phyloP scores from a whole-genome alignment of 768 basidiomycete species.

The Mrakia gelida region DNA sequence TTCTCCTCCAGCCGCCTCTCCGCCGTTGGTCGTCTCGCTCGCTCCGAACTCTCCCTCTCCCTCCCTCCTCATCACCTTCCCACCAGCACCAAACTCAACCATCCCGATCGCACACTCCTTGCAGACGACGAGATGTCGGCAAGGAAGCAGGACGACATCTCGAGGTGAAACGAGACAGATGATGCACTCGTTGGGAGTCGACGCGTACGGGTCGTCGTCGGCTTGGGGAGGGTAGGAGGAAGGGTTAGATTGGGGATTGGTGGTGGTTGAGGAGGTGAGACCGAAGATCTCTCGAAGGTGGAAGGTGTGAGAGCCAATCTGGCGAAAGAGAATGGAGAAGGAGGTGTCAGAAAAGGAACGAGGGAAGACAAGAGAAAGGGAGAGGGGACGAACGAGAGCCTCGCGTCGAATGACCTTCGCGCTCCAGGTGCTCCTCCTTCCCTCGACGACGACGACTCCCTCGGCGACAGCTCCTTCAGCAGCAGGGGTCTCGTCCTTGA shows the following conservation, averaged over 20 bases:
- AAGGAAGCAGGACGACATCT: slow-evolving; percentile 88
- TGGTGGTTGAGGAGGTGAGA: slow-evolving; percentile 54
- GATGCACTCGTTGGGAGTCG: slow-evolving; percentile 65
- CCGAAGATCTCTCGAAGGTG: slow-evolving; percentile 94
- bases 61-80: slow-evolving; percentile 55
- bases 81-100: slow-evolving; percentile 95
- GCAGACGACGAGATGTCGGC: slow-evolving; percentile 90
- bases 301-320: slow-evolving; percentile 89
- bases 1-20: slow-evolving; percentile 36
- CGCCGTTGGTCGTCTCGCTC: slow-evolving; percentile 10
- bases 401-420: slow-evolving; percentile 90
- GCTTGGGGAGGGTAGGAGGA: slow-evolving; percentile 41
- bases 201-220: slow-evolving; percentile 59
- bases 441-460: slow-evolving; percentile 6
- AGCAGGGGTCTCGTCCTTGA: slow-evolving; percentile 51
- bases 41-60: slow-evolving; percentile 38
- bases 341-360: background rate
- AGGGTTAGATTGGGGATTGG: slow-evolving; percentile 39
- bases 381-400: slow-evolving; percentile 53
- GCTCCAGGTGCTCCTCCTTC: slow-evolving; percentile 59
- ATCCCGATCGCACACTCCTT: slow-evolving; percentile 93
- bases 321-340: slow-evolving; percentile 38
- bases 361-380: background rate
- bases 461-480: slow-evolving; percentile 26
- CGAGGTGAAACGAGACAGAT: slow-evolving; percentile 81